These are phyloP conservation scores for Xylariales sp. DNA, from an alignment of 2,329 filamentous ascomycete species.

Conservation along the genomic window DNA sequence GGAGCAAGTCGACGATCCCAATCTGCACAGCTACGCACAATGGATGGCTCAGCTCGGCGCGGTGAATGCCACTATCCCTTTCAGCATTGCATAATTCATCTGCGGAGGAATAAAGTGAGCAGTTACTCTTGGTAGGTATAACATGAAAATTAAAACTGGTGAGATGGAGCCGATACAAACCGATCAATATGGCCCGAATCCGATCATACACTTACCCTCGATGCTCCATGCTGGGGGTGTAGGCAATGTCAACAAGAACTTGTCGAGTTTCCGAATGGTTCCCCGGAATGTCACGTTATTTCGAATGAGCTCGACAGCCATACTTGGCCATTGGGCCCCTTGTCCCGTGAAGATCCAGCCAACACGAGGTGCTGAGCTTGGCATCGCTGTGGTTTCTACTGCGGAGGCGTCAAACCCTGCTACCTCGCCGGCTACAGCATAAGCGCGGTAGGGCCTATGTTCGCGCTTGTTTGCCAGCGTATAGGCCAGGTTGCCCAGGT, in stretches of 20 bases:
- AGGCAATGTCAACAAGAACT: neutral
- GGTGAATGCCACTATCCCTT: neutral
- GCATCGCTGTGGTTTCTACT: neutral
- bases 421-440: too few species aligned
- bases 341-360: neutral
- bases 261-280: neutral
- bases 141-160: too few species aligned
- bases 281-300: neutral
- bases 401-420: neutral
- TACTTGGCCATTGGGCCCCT: neutral
- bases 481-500: neutral
- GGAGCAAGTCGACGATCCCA: conserved; percentile 25
- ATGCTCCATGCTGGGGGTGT: neutral
- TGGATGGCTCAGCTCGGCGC: neutral
- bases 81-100: neutral
- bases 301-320: neutral
- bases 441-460: neutral
- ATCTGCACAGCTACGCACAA: conserved; percentile 20
- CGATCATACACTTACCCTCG: too few species aligned
- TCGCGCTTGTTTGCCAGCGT: neutral
- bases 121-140: too few species aligned
- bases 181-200: too few species aligned
- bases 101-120: neutral
- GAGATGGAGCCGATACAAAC: too few species aligned
- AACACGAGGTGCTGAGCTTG: neutral